Conservation (phyloP, 768 basidiomycete genomes). For the Chlorophyllum brunneum region DNA sequence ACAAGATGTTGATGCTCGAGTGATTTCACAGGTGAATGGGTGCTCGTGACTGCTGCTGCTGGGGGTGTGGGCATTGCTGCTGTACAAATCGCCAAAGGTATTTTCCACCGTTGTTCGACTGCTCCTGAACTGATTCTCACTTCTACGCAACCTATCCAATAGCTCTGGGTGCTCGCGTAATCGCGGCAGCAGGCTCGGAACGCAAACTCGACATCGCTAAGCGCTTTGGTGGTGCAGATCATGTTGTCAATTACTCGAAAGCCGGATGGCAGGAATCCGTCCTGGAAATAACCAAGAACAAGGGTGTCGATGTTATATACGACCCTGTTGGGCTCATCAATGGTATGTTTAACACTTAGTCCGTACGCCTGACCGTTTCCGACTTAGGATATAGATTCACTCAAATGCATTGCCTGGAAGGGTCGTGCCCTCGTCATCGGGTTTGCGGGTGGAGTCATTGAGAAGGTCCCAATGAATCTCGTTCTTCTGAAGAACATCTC, state of each 20-base stretch:
- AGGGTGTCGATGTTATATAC: conserved; percentile 83
- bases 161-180: conserved; percentile 92
- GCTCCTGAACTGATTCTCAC: background rate
- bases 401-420: conserved; percentile 95
- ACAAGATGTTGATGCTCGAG: background rate
- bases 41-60: conserved; percentile 92
- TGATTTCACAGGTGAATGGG: conserved; percentile 69
- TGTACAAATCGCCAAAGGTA: conserved; percentile 90
- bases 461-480: conserved; percentile 83
- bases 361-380: background rate
- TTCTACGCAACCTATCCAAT: background rate
- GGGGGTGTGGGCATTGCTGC: conserved; percentile 94
- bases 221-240: conserved; percentile 77
- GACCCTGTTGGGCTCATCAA: conserved; percentile 83
- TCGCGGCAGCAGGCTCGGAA: conserved; percentile 83
- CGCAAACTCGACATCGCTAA: conserved; percentile 79
- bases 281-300: conserved; percentile 73
- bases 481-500: conserved; percentile 85
- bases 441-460: conserved; percentile 81
- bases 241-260: conserved; percentile 73
- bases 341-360: conserved; percentile 33
- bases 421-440: conserved; percentile 92
- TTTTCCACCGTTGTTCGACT: background rate
- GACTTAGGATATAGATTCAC: conserved; percentile 46
- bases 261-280: conserved; percentile 90